These are phyloP conservation scores for Casaregolazyma suthepensis DNA, from an alignment of 1,139 yeast genomes.

Conservation along the genomic window DNA sequence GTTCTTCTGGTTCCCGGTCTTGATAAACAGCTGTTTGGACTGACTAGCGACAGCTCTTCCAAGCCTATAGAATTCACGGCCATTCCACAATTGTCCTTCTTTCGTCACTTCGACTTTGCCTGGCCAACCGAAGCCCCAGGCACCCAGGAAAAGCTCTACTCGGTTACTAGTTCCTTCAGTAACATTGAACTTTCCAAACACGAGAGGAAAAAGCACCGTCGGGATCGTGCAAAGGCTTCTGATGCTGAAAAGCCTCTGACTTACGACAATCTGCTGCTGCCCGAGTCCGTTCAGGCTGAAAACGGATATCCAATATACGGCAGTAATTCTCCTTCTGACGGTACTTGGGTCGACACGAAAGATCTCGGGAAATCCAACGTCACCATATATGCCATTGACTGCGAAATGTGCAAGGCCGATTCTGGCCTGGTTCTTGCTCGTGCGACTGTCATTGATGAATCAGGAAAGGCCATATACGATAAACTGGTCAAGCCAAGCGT, in stretches of 20 bases:
- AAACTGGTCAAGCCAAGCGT: slow-evolving; percentile 70
- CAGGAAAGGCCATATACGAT: slow-evolving; percentile 57
- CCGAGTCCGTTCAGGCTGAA: slow-evolving; percentile 40
- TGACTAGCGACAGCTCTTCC: slow-evolving; percentile 19
- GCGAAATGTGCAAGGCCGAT: slow-evolving; percentile 80
- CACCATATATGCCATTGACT: slow-evolving; percentile 74
- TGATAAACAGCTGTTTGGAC: slow-evolving; percentile 41
- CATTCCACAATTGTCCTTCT: slow-evolving; percentile 34
- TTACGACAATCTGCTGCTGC: slow-evolving; percentile 50
- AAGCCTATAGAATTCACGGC: slow-evolving; percentile 17
- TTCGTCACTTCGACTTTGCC: slow-evolving; percentile 38
- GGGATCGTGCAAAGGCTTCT: slow-evolving; percentile 2
- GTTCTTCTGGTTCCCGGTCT: slow-evolving; percentile 66
- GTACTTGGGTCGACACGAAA: slow-evolving; percentile 53
- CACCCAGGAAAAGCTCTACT: slow-evolving; percentile 48
- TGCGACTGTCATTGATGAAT: slow-evolving; percentile 64
- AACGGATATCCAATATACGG: slow-evolving; percentile 57
- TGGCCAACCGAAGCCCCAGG: slow-evolving; percentile 58
- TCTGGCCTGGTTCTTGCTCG: slow-evolving; percentile 66
- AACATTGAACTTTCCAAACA: slow-evolving; percentile 49
- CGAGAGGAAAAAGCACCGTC: slow-evolving; percentile 35
- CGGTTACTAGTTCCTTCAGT: slow-evolving; percentile 50
- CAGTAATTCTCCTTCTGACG: slow-evolving; percentile 21
- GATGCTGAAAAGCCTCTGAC: slow-evolving; percentile 24
- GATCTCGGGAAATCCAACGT: slow-evolving; percentile 40